Evolutionary conservation across 352 stramenopile genomes (phyloP), one percentile per base, ranked within the genome.

Genomic region (Globisporangium iwayamae): DNA sequence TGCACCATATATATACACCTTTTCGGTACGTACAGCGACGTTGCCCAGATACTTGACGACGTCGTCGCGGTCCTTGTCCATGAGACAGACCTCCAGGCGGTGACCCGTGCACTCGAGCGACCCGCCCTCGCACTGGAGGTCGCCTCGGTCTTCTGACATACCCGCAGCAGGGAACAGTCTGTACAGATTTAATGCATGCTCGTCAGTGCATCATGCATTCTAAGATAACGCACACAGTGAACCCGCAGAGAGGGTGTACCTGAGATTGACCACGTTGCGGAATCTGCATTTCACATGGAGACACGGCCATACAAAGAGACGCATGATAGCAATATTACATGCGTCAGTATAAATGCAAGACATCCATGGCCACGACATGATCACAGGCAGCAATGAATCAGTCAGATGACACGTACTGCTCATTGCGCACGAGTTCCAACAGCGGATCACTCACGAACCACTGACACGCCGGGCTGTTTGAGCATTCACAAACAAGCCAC

Each of bases 391-490:
- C 14, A 46, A 18, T n/a, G 14, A 14, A 46, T n/a, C 39, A 46
- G 39, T 18, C 14, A 3, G 39, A 48, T 48, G 5, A 30, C 28
- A 46, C 78, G 65, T 72, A 88, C 68, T 90, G 71, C 58, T 88
- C 74, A 43, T 81, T 81, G 28, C 76, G 72, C 51, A 94, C 68
- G 55, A 94, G 78, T 58, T 90, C 75, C 41, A 93, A 62, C 20
- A 94, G 62, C 62, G 84, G 83, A 54, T 90, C 78, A 25, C 75
- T 76, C 18, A 93, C 76, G 48, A 90, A 91, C 83, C 82, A 93
- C 74, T 93, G 80, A 41, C 85, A 93, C n/a, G 85, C 83, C 11
- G 85, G 82, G 53, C 85, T 91, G 28, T 14, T 36, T 10, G 57
- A 28, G 8, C 28, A 20, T 22, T 25, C 58, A 64, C 14, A 4